Base-by-base conservation (phyloP, 2,329 filamentous ascomycete genomes). In the Venturia aucupariae region DNA sequence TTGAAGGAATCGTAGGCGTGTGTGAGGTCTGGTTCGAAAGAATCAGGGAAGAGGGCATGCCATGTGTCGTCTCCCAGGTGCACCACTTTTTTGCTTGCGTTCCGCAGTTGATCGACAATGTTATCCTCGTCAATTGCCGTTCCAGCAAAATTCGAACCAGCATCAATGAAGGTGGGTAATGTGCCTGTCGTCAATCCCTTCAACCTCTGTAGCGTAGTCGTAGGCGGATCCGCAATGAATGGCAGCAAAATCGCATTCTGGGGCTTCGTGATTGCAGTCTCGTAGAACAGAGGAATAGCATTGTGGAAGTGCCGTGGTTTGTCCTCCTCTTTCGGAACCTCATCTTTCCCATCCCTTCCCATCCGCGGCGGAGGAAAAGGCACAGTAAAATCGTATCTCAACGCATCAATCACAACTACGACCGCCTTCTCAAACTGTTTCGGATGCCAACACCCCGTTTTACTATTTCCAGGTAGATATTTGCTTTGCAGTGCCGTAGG, bases 1-100 rank as follows among this genome's bases (percentile, higher is more conserved):
- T 97, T 97, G 78, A 99, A 96, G 67, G 93, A 97, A 74, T 97
- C 93, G 75, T 96, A 99, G 0, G 94, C 86, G 69, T 82, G 85
- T 69, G 92, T 96, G 65, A 97, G 85, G 65, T 93, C 89, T 10
- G 86, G 79, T 74, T 96, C 88, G 71, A 99, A 99, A 75, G 95
- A 92, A n/a, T 83, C 90, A 0, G 94, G 94, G 73, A 97, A 99
- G 19, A 99, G 80, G 54, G 90, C 84, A 68, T 92, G 90, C 94
- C 94, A 99, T 4, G 94, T 99, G 76, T 99, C 93, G 74, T 99
- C 94, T n/a, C 94, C 94, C 44, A 99, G 79, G 71, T 99, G 95
- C 6, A 92, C 94, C 69, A 99, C 85, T 68, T 84, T 90, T 80
- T 91, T 89, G 42, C 86, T 85, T 19, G 84, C 83, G 69, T 81